Conservation (phyloP, 163 green algal genomes). For the Chlorella variabilis region DNA sequence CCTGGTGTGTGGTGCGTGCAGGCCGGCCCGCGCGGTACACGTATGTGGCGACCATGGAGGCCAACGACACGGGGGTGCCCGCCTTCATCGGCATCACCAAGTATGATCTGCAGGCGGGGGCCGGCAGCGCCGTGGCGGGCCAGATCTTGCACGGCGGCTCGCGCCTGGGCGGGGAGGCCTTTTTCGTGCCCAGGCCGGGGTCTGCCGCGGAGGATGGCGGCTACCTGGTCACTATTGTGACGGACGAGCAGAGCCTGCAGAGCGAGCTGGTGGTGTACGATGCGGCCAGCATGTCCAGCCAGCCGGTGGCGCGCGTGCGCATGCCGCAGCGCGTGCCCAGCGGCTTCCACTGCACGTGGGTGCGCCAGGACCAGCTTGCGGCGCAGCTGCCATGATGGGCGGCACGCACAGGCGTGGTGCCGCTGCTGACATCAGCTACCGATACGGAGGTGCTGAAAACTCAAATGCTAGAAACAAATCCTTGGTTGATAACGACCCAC, state of each 20-base stretch:
- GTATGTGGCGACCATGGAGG: constrained; percentile 57
- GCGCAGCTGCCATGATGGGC: constrained; percentile 21
- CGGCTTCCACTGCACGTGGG: constrained; percentile 81
- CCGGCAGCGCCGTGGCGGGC: constrained; percentile 35
- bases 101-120: constrained; percentile 49
- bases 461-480: too few relatives aligned
- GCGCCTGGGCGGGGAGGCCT: constrained; percentile 57
- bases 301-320: constrained; percentile 57
- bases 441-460: too few relatives aligned
- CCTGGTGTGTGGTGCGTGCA: too few relatives aligned
- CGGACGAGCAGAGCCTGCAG: constrained; percentile 46
- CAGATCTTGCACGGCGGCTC: constrained; percentile 46
- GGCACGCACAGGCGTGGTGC: neutral
- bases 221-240: constrained; percentile 73
- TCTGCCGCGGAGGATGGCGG: constrained; percentile 67
- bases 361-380: constrained; percentile 64
- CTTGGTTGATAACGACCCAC: too few relatives aligned
- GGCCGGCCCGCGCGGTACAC: constrained; percentile 42
- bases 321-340: constrained; percentile 80
- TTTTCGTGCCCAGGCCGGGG: constrained; percentile 59
- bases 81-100: constrained; percentile 59
- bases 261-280: constrained; percentile 74
- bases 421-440: too few relatives aligned
- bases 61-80: neutral
- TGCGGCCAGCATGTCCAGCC: constrained; percentile 66